Conservation (phyloP, 1,284 basidiomycete genomes). For the Waitea zeae region DNA sequence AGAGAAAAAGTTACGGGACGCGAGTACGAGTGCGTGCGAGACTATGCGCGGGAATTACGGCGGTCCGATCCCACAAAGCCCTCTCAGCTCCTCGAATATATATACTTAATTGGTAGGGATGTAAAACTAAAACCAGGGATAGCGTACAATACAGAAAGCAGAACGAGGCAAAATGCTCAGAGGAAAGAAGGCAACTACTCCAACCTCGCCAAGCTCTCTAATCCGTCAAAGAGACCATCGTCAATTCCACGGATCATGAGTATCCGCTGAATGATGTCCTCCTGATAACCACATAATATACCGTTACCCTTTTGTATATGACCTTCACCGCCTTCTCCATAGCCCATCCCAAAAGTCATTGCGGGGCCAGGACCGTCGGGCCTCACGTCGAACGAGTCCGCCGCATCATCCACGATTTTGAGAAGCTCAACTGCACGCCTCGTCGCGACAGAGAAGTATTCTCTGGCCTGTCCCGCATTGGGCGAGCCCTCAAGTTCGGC, state of each 20-base stretch:
- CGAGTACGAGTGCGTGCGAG: too few species aligned
- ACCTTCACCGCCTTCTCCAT: constrained; percentile 53
- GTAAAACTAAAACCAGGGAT: too few species aligned
- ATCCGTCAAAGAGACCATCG: constrained; percentile 49
- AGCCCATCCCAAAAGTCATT: constrained; percentile 59
- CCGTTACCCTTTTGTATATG: constrained; percentile 53
- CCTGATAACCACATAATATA: constrained; percentile 55
- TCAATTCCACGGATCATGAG: constrained; percentile 54
- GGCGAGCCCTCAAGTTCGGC: constrained; percentile 25
- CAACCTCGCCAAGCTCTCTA: constrained; percentile 58
- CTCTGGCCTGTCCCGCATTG: too few species aligned
- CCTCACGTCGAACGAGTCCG: constrained; percentile 63
- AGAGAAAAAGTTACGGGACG: too few species aligned
- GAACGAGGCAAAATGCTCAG: too few species aligned
- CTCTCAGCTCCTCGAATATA: too few species aligned
- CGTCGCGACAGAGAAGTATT: constrained; percentile 47
- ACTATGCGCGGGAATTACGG: too few species aligned
- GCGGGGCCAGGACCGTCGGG: constrained; percentile 37
- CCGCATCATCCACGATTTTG: constrained; percentile 68
- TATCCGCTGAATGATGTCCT: constrained; percentile 45
- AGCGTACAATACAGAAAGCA: too few species aligned
- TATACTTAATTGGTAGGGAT: too few species aligned
- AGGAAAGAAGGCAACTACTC: too few species aligned
- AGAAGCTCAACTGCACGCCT: constrained; percentile 72
- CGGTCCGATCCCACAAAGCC: too few species aligned